These are phyloP conservation scores for Geranomyces variabilis DNA, from an alignment of 192 early-diverging fungal species.

Conservation along the genomic window DNA sequence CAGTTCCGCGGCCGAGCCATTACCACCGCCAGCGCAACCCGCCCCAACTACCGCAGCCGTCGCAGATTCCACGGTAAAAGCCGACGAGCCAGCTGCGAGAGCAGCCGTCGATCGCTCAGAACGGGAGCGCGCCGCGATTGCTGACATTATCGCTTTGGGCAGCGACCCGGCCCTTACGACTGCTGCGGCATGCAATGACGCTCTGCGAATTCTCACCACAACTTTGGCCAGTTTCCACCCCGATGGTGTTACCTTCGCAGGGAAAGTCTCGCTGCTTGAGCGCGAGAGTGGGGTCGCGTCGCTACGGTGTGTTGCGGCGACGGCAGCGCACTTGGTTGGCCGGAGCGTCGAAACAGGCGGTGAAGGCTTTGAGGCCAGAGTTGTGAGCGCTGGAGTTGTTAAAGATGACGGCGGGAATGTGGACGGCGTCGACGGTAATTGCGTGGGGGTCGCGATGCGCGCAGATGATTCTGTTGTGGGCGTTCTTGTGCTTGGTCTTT, in stretches of 20 bases:
- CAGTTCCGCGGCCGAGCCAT: no score
- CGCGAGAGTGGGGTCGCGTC: neutral
- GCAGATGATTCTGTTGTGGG: no score
- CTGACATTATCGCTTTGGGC: constrained; percentile 17
- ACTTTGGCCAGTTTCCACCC: constrained; percentile 39
- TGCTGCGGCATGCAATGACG: constrained; percentile 23
- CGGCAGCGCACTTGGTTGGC: neutral
- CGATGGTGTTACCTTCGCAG: constrained; percentile 23
- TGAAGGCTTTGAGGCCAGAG: neutral
- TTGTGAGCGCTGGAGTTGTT: neutral
- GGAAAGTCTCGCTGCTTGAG: constrained; percentile 36
- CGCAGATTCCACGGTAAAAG: no score
- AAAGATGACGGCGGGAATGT: constrained; percentile 1
- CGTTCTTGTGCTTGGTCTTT: no score
- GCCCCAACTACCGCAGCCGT: neutral
- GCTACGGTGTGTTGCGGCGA: constrained; percentile 6
- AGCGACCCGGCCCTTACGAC: constrained; percentile 24
- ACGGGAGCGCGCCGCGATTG: constrained; percentile 30
- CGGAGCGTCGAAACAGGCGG: neutral
- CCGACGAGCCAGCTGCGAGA: neutral
- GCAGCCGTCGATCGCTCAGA: constrained; percentile 16
- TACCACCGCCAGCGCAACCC: no score
- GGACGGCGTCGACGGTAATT: neutral
- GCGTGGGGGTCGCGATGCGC: neutral
- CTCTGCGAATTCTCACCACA: constrained; percentile 23